Percentiles rank a stretch among this genome's conserved stretches.
Evolutionary conservation across 2,329 filamentous ascomycete species (phyloP).

Genomic region (Sporothrix euskadiensis): DNA sequence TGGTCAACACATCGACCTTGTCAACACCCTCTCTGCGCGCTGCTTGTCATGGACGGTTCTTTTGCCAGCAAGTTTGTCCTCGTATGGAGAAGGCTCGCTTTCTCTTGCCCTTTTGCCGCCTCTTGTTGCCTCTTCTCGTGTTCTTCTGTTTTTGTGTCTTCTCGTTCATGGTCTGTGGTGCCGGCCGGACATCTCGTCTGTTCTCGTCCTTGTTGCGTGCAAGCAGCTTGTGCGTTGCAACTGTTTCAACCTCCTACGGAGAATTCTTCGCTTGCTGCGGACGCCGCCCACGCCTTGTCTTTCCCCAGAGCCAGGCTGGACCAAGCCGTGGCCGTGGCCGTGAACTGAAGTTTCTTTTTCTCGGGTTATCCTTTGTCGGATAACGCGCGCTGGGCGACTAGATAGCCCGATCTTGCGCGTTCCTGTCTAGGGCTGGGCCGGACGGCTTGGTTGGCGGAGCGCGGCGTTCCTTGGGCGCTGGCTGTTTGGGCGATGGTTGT

Average conservation of each 20-base stretch:
- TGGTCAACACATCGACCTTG: slow-evolving; percentile 14
- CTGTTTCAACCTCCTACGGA: background rate
- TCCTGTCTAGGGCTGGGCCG: slow-evolving; percentile 7
- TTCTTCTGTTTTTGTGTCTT: background rate
- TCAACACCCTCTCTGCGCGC: slow-evolving; percentile 15
- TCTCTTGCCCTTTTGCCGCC: background rate
- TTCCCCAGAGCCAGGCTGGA: background rate
- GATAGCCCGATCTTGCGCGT: slow-evolving; percentile 2
- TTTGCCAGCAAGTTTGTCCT: background rate
- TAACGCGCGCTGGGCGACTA: background rate
- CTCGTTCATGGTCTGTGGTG: background rate
- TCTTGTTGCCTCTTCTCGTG: background rate
- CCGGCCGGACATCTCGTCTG: slow-evolving; percentile 10
- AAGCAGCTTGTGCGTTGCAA: background rate
- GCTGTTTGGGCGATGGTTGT: background rate
- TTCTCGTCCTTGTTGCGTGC: background rate
- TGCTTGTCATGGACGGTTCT: background rate
- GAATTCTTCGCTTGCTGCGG: background rate
- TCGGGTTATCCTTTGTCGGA: background rate
- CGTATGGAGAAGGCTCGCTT: background rate
- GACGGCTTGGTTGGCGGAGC: background rate
- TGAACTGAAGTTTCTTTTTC: background rate
- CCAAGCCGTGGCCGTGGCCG: background rate
- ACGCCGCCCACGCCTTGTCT: background rate
- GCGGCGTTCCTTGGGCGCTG: background rate